These are phyloP conservation scores for Xenosphaeropsis pyriputrescens DNA, from an alignment of 2,329 filamentous ascomycete genomes.

Conservation along the genomic window DNA sequence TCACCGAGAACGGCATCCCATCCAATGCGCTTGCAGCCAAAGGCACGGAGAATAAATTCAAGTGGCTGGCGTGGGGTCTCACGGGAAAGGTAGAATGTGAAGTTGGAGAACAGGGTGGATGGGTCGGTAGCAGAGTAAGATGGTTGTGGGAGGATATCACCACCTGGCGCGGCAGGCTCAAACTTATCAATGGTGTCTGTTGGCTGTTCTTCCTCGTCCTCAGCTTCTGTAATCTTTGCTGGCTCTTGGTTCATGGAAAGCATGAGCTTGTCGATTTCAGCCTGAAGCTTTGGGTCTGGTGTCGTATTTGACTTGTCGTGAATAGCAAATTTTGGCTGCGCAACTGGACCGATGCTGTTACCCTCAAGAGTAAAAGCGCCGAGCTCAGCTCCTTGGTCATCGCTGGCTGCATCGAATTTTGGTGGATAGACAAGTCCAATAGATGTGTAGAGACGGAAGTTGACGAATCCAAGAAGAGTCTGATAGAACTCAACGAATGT, in stretches of 20 bases:
- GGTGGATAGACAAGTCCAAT: constrained; percentile 90
- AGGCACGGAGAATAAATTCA: constrained; percentile 85
- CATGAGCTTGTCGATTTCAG: constrained; percentile 54
- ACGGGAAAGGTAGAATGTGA: constrained; percentile 84
- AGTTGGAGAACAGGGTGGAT: constrained; percentile 69
- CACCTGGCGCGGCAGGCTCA: constrained; percentile 67
- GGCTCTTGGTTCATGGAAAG: constrained; percentile 45
- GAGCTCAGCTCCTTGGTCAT: constrained; percentile 80
- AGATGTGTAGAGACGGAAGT: constrained; percentile 86
- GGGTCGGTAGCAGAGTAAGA: constrained; percentile 48
- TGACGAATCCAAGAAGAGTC: constrained; percentile 86
- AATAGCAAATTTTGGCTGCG: constrained; percentile 36
- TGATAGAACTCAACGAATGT: constrained; percentile 99
- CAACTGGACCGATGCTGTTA: constrained; percentile 40
- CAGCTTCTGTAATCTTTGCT: constrained; percentile 25
- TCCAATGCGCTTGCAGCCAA: constrained; percentile 89
- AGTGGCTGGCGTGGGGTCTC: constrained; percentile 83
- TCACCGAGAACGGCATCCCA: constrained; percentile 89
- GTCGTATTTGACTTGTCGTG: constrained; percentile 33
- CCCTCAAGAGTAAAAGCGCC: constrained; percentile 85
- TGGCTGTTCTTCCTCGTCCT: constrained; percentile 29
- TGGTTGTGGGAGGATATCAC: constrained; percentile 77
- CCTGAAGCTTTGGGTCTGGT: constrained; percentile 47
- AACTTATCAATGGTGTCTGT: constrained; percentile 77
- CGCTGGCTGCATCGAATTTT: constrained; percentile 76